Base-by-base conservation (phyloP, 2,329 filamentous ascomycete genomes). In the Tolypocladium amazonense region DNA sequence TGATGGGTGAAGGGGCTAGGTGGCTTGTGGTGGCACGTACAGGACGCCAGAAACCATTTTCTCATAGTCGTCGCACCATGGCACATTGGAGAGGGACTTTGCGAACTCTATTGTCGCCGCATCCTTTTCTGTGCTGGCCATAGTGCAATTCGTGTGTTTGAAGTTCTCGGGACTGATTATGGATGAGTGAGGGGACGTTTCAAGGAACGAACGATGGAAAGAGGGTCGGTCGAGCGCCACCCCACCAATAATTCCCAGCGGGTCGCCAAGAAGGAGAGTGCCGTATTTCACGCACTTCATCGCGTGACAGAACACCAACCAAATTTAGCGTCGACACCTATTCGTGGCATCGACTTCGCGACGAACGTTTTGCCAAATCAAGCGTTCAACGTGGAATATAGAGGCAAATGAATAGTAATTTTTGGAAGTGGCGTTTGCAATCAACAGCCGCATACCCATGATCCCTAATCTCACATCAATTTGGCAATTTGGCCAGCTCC, bases 41-140 rank as follows among this genome's bases (percentile, higher is more conserved):
- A 85, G 73, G 74, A 86, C 82, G 35, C 83, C 83, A 0, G 82
- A 86, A 56, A 87, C 81, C 82, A 87, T 86, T 66, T 81, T 82
- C 66, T 86, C 81, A 58, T 85, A 87, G 61, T 85, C 79, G 9
- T 85, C 83, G 61, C 81, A 80, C 75, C 79, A 82, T 0, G 82
- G 82, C 1, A 80, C 73, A 62, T 84, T 77, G 12, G 77, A 71
- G 14, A 84, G 69, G 39, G 73, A 73, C 63, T 73, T 79, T 20
- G 81, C 80, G 33, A 73, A 70, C 55, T 72, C 75, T 43, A 83
- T 73, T 53, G 73, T 71, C 35, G 71, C 70, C 0, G 67, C 60
- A 59, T 81, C 73, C 61, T 80, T 81, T 38, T 66, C 62, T 1
- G 59, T 62, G 57, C 60, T 64, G 56, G 69, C 68, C 70, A 72